Conservation (phyloP, 2,329 filamentous ascomycete species). For the Colletotrichum sp. region DNA sequence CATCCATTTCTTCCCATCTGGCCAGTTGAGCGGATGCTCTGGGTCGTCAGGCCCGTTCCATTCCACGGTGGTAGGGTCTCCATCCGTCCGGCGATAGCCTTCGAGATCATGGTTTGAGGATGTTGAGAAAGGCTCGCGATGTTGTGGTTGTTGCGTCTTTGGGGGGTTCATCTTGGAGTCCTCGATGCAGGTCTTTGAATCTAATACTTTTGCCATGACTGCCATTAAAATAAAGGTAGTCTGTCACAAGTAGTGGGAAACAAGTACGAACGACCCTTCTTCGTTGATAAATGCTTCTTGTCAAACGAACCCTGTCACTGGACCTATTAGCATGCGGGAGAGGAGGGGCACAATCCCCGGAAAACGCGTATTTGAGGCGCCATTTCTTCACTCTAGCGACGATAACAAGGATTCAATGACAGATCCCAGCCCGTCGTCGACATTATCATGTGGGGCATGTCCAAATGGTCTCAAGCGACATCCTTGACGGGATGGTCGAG, state of each 20-base stretch:
- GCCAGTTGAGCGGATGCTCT: constrained; percentile 67
- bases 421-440: background rate
- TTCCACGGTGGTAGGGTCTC: constrained; percentile 45
- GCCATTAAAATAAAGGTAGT: background rate
- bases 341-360: background rate
- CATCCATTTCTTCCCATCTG: constrained; percentile 35
- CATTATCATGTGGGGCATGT: background rate
- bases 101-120: background rate
- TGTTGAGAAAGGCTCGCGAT: background rate
- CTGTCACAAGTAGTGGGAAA: background rate
- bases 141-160: background rate
- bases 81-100: background rate
- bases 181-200: background rate
- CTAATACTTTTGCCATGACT: background rate
- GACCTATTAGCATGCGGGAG: background rate
- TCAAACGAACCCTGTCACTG: background rate
- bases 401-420: background rate
- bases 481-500: background rate
- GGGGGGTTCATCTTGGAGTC: background rate
- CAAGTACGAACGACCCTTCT: background rate
- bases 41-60: constrained; percentile 66
- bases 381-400: background rate
- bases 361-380: background rate
- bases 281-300: background rate
- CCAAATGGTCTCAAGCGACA: background rate